Evolutionary conservation across 352 stramenopile genomes (phyloP).

Genomic region (Phytophthora constricta): DNA sequence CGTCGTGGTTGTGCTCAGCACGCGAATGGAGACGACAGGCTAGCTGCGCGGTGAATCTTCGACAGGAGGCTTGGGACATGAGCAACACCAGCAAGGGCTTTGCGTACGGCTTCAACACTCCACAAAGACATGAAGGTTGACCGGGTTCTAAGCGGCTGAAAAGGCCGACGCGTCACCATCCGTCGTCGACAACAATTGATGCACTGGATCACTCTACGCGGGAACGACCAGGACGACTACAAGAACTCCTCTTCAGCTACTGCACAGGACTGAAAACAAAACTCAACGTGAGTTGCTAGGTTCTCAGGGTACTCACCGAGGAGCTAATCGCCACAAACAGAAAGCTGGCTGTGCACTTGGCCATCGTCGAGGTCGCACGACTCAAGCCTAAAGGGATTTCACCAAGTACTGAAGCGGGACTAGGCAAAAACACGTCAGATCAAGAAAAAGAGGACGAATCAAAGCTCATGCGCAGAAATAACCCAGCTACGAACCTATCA

Average conservation of each 20-base stretch:
- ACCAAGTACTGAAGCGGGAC: neutral
- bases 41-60: constrained; percentile 36
- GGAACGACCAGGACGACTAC: neutral
- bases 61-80: too few relatives aligned
- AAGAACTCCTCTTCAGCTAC: too few relatives aligned
- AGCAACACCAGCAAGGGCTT: too few relatives aligned
- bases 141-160: constrained; percentile 22
- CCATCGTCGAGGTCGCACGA: neutral
- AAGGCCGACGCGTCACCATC: constrained; percentile 6
- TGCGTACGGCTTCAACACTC: too few relatives aligned
- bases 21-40: constrained; percentile 18
- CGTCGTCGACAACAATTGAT: neutral
- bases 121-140: too few relatives aligned
- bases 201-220: too few relatives aligned
- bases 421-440: neutral
- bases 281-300: neutral
- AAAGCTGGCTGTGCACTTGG: neutral
- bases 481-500: neutral
- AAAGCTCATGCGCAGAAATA: neutral
- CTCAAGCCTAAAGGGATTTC: too few relatives aligned
- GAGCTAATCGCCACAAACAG: neutral
- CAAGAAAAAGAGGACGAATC: too few relatives aligned
- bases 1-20: constrained; percentile 28
- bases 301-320: neutral
- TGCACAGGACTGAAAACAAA: neutral